Base-by-base conservation (phyloP, 108 stramenopile genomes). In the Conticribra guillardii region DNA sequence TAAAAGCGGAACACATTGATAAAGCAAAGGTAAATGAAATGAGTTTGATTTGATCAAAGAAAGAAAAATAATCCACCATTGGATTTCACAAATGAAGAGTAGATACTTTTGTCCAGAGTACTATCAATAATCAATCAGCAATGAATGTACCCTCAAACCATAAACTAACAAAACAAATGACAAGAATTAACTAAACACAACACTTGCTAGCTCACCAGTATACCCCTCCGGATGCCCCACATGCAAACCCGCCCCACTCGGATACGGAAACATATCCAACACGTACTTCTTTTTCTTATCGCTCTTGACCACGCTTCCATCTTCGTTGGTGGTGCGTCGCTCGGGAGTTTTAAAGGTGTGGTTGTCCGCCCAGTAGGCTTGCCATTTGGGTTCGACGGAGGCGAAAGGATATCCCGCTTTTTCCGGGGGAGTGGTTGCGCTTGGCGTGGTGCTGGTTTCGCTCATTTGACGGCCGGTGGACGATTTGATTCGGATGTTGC, bases 251-350 rank as follows among this genome's bases (percentile, higher is more conserved):
- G 96, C 93, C 9, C 98, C 99, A 4, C 96, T 97, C 33, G 99
- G 99, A 76, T 99, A 99, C 5, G 99, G 99, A 63, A 99, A 99
- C 99, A 99, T 99, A 83, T 98, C 97, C 69, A 99, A 81, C 21
- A 97, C 89, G 72, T 97, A 99, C 70, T 96, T 96, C 76, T 96
- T 96, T 32, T 86, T 86, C 47, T 83, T 91, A 45, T 60, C 64
- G 32, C 70, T 76, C 63, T 87, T 80, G 54, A 49, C 41, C 0
- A 79, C 49, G 2, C 29, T 67, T 37, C 68, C 79, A 49, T 80
- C 74, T 21, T 60, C 44, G 0, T 47, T 41, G 2, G 44, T 27
- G 22, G 45, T 46, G 2, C 76, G 63, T 26, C 92, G 81, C 53
- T 79, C 69, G 21, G 95, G 95, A 26, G 93, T 94, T 52, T 71